Base-by-base conservation (phyloP, 768 basidiomycete genomes). In the Exidia glandulosa region DNA sequence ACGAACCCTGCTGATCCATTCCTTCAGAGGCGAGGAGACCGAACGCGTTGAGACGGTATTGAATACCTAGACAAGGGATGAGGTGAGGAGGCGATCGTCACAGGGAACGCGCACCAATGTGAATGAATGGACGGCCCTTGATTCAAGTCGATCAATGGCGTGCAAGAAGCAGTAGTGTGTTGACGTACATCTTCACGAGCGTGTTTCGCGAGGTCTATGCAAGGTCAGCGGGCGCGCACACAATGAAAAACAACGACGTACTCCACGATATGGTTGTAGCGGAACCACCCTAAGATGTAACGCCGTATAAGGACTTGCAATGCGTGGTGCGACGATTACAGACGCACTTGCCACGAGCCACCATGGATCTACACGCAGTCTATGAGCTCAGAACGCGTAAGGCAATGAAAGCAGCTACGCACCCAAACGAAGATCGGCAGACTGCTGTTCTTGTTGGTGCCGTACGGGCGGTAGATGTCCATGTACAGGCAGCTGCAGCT, bases 31-130 rank as follows among this genome's bases (percentile, higher is more conserved):
- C 72, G 3, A 77, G 73, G 58, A 77, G 82, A 0, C 81, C 82
- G 14, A 81, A 72, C 3, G 77, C 74, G 7, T 76, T 77, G 14
- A 82, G 64, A 33, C 82, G 72, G 63, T 83, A 83, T n/a, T n/a
- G n/a, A n/a, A n/a, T n/a, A n/a, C n/a, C n/a, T n/a, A n/a, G n/a
- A n/a, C n/a, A n/a, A n/a, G n/a, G n/a, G n/a, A n/a, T n/a, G n/a
- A n/a, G n/a, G n/a, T n/a, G n/a, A n/a, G n/a, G n/a, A n/a, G n/a
- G n/a, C n/a, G n/a, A n/a, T n/a, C n/a, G n/a, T n/a, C n/a, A n/a
- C n/a, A n/a, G n/a, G n/a, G n/a, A n/a, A n/a, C n/a, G n/a, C n/a
- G n/a, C n/a, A n/a, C 41, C 41, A 19, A 45, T 45, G 3, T 45
- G 41, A 19, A 45, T 45, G 41, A 45, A 45, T 19, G 41, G 41